These are phyloP conservation scores for Pyrenula massariospora DNA, from an alignment of 495 filamentous ascomycete genomes.

Conservation along the genomic window DNA sequence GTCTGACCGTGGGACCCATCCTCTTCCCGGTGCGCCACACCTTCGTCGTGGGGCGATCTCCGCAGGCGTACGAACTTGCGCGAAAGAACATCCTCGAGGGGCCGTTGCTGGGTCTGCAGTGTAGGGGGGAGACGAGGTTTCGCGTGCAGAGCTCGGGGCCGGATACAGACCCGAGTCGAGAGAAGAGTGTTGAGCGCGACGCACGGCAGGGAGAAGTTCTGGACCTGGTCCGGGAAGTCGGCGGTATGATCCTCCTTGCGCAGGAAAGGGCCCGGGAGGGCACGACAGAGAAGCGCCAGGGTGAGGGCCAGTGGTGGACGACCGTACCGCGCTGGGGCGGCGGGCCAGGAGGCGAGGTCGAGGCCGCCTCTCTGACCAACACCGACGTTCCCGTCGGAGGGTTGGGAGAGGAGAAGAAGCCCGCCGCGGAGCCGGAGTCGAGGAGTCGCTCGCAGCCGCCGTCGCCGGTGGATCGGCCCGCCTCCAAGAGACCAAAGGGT, in stretches of 20 bases:
- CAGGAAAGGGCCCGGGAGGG: constrained; percentile 74
- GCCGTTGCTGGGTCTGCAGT: constrained; percentile 46
- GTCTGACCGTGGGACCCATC: constrained; percentile 42
- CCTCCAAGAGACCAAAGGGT: constrained; percentile 30
- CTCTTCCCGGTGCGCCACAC: constrained; percentile 39
- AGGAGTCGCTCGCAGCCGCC: neutral
- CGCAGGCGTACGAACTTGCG: constrained; percentile 54
- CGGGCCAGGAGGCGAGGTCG: constrained; percentile 51
- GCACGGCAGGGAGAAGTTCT: constrained; percentile 29
- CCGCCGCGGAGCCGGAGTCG: constrained; percentile 1
- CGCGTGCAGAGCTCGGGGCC: constrained; percentile 4
- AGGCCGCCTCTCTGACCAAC: constrained; percentile 30
- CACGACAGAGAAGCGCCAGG: constrained; percentile 48
- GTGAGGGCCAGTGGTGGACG: constrained; percentile 76
- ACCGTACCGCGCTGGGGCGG: constrained; percentile 65
- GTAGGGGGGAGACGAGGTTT: constrained; percentile 48
- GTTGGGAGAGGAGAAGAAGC: constrained; percentile 16
- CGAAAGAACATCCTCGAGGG: constrained; percentile 67
- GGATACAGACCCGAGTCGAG: constrained; percentile 13
- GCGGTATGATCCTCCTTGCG: constrained; percentile 62
- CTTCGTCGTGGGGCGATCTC: constrained; percentile 53
- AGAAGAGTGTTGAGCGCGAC: constrained; percentile 10
- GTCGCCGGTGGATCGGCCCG: constrained; percentile 11
- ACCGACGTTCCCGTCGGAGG: constrained; percentile 14
- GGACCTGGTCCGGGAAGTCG: constrained; percentile 63